Evolutionary conservation across 805 yeast species (phyloP), one percentile per base, ranked within the genome.

Genomic region (Candida schatavii): DNA sequence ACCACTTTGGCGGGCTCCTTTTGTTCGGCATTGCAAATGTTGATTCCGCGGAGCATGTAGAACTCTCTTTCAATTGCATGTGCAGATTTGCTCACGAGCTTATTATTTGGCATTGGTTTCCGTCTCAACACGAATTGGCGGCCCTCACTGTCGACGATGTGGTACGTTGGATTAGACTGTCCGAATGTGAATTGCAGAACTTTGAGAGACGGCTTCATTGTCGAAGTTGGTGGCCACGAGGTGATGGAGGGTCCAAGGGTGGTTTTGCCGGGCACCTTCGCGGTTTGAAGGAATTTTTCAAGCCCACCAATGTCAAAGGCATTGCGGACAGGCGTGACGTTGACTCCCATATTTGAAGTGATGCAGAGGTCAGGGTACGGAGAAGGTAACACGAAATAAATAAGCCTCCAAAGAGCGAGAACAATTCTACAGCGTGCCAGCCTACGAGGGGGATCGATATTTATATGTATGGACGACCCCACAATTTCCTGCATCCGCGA

Each of bases 21-120:
- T 3, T 48, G 44, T 3, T 45, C 44, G 35, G 65, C 56, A 45
- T 66, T 56, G 33, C 62, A 50, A 5, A 49, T 50, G 23, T 57
- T 56, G 26, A 70, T 63, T 4, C 65, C 70, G 36, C 66, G 66
- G 25, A 78, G 54, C 57, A 80, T 70, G 53, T 68, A 68, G 50
- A 74, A 80, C 52, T 80, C 86, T 14, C 85, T 55, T 48, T 80
- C 85, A 25, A 80, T 75, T 3, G 84, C 75, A 55, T 80, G 86
- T 0, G 86, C 84, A 5, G 79, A 68, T 47, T 67, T 72, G 14
- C 80, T 71, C 14, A 78, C 72, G 35, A 80, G 61, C 43, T 72
- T 64, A 27, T 64, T 64, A 47, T 74, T 76, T 2, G 75, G 57
- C 5, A 73, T 66, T 0, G 86, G 86, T 51, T 80, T 80, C 47